Evolutionary conservation across 495 filamentous ascomycete genomes (phyloP), one percentile per base, ranked within the genome.

Genomic region (Penicillium crystallinum): DNA sequence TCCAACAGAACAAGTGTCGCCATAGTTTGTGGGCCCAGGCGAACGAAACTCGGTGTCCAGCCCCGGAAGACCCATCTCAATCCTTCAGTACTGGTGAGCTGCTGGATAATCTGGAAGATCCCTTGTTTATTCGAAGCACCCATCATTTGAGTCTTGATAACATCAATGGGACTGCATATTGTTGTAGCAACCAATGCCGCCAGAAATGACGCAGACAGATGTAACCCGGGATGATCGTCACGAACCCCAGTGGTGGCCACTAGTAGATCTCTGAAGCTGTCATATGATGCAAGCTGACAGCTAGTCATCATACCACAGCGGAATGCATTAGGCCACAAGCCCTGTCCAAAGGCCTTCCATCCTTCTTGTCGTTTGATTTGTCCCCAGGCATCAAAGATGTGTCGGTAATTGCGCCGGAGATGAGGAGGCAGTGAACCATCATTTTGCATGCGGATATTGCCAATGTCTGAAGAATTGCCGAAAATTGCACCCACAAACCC

Each of bases 371-470:
- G 76, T 10, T 79, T 74, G 86, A 93, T 91, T 34, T 87, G 79
- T n/a, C 83, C 67, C 50, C 95, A 74, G 3, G 91, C 91, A 59
- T 96, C 85, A 6, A 93, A 61, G 0, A 89, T 89, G 61, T 95
- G 75, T 29, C 78, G 77, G 72, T 96, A 96, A 68, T 91, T 88
- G 11, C 87, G 79, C 3, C 87, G 82, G 44, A 88, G 67, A 3
- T 73, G 72, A 0, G 67, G 54, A 0, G 89, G 83, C 8, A 92
- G 79, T 0, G 90, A 80, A 18, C 84, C 79, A 65, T 95, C 90
- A 73, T 95, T 86, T 69, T 96, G 90, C 90, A 96, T 96, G 46
- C 90, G 86, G 34, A 95, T 89, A 65, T 96, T 96, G 45, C 91
- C 78, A 11, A 96, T 85, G 66, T 96, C 90, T 41, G 89, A 90